Evolutionary conservation across 495 filamentous ascomycete species (phyloP), one percentile per base, ranked within the genome.

Genomic region (Stereocaulon alpinum): DNA sequence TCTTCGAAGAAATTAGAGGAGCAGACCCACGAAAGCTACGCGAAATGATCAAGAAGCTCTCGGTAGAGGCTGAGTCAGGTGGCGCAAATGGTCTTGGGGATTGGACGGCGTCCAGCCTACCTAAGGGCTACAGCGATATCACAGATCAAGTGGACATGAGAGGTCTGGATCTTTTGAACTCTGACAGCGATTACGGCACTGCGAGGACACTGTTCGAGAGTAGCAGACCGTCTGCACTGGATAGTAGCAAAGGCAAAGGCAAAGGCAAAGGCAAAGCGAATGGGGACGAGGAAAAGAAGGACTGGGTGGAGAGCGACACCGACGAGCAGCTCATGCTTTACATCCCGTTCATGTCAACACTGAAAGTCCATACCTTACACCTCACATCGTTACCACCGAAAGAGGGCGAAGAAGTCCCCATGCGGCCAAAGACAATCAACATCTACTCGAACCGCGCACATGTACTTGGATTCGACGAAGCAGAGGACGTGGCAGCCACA

Each of bases 251-350:
- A 27, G 63, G 64, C 18, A 86, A 86, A 64, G 80, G 81, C 42
- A 88, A 86, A 70, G 73, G 6, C 24, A 24, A 24, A 24, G 24
- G 24, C 24, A 24, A 24, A 14, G 22, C 69, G 15, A 78, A 71
- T 47, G 70, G 70, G 12, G 67, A 66, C 42, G 71, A 66, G 17
- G 66, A 70, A 44, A 63, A 74, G 37, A 82, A 82, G 55, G 93
- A 98, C 72, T 97, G 90, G 89, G 82, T 96, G n/a, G 89, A 97
- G 77, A 96, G 89, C 68, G 94, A 96, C 68, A 95, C 91, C n/a
- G 93, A 98, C 69, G 90, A 96, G 75, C 94, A 98, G 77, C 71
- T 98, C 60, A 88, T 98, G 85, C 80, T 98, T 55, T 96, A 86
- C 70, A 76, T 95, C 50, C 93, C 93, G 10, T 96, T 98, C 72